These are phyloP conservation scores for Xeromyces bisporus DNA, from an alignment of 495 filamentous ascomycete genomes.

Conservation along the genomic window DNA sequence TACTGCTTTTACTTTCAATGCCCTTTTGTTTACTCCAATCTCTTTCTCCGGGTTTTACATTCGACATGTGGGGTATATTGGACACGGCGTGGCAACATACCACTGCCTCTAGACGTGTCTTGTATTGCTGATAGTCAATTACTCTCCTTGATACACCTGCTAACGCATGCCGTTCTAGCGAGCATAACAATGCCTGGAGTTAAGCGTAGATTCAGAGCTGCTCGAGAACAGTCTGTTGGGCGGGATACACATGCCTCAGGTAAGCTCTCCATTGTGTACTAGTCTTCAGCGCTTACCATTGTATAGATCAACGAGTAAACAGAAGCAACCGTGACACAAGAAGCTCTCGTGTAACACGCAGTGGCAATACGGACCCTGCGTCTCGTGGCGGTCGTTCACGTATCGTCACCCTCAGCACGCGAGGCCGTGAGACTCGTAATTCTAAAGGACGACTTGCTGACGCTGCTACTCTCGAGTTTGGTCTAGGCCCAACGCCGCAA, in stretches of 20 bases:
- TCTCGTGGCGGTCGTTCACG: slow-evolving; percentile 4
- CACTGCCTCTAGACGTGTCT: not conserved
- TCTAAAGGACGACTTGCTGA: not conserved
- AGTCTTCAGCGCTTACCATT: not conserved
- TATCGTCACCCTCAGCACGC: slow-evolving; percentile 11
- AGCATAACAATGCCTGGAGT: slow-evolving; percentile 2
- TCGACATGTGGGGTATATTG: no score
- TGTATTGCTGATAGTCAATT: no score
- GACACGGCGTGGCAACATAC: not conserved
- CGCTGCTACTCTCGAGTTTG: not conserved
- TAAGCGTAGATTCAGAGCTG: slow-evolving; percentile 11
- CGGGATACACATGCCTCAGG: slow-evolving; percentile 1
- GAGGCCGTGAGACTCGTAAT: slow-evolving; percentile 12
- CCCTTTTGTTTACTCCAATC: no score
- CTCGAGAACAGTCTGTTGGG: slow-evolving; percentile 5
- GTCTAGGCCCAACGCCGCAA: slow-evolving; percentile 3
- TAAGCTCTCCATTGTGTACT: not conserved
- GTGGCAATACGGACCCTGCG: not conserved
- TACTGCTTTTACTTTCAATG: no score
- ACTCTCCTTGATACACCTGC: not conserved
- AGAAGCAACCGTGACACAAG: slow-evolving; percentile 4
- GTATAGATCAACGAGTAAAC: not conserved
- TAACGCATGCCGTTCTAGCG: not conserved
- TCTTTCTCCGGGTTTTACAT: no score
- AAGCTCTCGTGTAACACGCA: not conserved